phyloP scores from a whole-genome alignment of 352 stramenopile genomes.

The Discostella stelligera region DNA sequence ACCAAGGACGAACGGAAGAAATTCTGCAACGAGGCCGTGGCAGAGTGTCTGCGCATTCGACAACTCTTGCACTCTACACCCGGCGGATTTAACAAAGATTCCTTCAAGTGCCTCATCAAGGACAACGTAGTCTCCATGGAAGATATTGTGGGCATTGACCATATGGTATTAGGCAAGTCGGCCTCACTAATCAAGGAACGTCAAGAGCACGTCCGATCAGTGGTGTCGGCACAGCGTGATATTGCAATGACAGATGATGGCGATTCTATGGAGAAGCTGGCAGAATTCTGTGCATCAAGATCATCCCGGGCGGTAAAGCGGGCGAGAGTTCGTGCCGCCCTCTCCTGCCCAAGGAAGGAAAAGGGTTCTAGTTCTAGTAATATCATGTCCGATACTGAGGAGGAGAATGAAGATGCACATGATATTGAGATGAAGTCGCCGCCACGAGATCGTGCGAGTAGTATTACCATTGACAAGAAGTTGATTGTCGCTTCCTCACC shows the following conservation, averaged over 20 bases:
- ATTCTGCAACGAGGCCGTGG: not conserved
- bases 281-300: not conserved
- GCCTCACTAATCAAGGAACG: not conserved
- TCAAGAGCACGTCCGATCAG: not conserved
- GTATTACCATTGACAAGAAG: not conserved
- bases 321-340: constrained; percentile 3
- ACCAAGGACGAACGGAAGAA: not conserved
- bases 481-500: not conserved
- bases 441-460: not conserved
- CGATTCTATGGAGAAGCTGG: not conserved
- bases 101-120: not conserved
- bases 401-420: not conserved
- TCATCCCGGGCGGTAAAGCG: not conserved
- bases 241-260: not conserved
- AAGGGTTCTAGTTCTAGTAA: not conserved
- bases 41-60: not conserved
- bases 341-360: not conserved
- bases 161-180: not conserved
- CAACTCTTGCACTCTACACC: not conserved
- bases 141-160: not conserved
- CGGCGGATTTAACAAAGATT: not conserved
- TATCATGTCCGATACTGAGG: not conserved
- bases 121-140: not conserved
- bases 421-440: not conserved
- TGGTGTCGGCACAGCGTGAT: not conserved